Conservation (phyloP, 2,329 filamentous ascomycete species). For the Beauveria asiatica region DNA sequence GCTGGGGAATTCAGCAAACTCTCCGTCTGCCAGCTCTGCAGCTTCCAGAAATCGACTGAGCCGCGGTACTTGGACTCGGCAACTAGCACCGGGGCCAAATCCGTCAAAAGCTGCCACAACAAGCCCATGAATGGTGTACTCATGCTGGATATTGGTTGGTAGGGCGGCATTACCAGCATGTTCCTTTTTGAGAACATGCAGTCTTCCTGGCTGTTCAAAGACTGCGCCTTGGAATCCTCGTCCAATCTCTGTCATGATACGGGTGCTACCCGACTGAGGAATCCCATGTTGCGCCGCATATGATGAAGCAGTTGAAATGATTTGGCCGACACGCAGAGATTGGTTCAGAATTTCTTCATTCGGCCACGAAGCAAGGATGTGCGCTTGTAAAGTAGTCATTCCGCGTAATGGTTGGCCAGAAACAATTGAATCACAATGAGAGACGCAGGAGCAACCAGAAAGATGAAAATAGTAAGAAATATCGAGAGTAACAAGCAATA, state of each 20-base stretch:
- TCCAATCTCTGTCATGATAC: conserved; percentile 18
- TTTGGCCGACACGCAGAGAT: not conserved
- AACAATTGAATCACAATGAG: no score
- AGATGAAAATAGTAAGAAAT: no score
- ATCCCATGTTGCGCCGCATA: not conserved
- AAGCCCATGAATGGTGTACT: conserved; percentile 7
- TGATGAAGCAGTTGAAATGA: not conserved
- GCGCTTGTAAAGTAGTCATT: not conserved
- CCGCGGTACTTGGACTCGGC: conserved; percentile 6
- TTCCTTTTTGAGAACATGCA: conserved; percentile 14
- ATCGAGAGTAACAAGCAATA: fast-evolving
- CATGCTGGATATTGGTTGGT: conserved; percentile 8
- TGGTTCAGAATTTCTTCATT: not conserved
- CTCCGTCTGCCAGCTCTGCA: not conserved
- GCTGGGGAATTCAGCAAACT: conserved; percentile 3
- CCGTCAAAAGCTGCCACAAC: conserved; percentile 8
- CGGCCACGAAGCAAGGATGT: not conserved
- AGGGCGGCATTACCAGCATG: conserved; percentile 12
- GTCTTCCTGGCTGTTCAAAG: conserved; percentile 13
- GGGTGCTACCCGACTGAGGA: no score
- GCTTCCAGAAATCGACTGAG: not conserved
- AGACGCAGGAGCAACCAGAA: no score
- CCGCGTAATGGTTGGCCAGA: not conserved
- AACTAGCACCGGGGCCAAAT: not conserved
- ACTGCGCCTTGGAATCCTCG: conserved; percentile 14